These are phyloP conservation scores for Fistulinella prunicolor DNA, from an alignment of 768 basidiomycete genomes.

Conservation along the genomic window DNA sequence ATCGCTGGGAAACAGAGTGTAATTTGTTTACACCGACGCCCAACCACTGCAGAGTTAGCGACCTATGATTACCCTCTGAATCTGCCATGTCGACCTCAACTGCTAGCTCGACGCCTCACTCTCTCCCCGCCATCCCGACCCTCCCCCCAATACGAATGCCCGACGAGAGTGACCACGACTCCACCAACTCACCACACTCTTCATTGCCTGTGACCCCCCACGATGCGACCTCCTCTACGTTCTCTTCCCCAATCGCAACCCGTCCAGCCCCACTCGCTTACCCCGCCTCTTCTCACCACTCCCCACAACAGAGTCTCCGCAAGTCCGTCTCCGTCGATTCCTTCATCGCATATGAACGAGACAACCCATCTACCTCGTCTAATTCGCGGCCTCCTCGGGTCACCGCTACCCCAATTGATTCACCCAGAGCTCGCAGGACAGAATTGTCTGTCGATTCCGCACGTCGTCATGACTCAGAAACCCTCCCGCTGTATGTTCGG, in stretches of 20 bases:
- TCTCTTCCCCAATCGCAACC: constrained; percentile 34
- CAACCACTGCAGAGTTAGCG: too few species aligned
- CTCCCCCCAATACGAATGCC: constrained; percentile 47
- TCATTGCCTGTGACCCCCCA: constrained; percentile 35
- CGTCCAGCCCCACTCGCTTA: constrained; percentile 3
- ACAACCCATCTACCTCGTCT: constrained; percentile 29
- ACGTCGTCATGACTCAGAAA: constrained; percentile 24
- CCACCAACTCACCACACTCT: constrained; percentile 21
- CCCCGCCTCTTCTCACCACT: constrained; percentile 21
- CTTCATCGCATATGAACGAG: constrained; percentile 49
- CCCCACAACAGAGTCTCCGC: constrained; percentile 42
- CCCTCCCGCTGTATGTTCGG: constrained; percentile 39
- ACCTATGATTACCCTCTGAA: too few species aligned
- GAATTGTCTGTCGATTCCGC: constrained; percentile 27
- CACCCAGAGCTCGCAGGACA: constrained; percentile 31
- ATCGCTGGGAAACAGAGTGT: not conserved
- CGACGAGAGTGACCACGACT: constrained; percentile 24
- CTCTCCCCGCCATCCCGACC: constrained; percentile 38
- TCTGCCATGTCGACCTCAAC: constrained; percentile 22
- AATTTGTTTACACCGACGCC: too few species aligned
- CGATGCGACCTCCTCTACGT: constrained; percentile 44
- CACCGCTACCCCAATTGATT: constrained; percentile 35
- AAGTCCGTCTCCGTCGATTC: constrained; percentile 81
- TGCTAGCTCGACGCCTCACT: constrained; percentile 20
- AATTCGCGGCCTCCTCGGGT: constrained; percentile 39